These are phyloP conservation scores for Artemisia annua DNA, from an alignment of 129 eudicot species.

Conservation along the genomic window DNA sequence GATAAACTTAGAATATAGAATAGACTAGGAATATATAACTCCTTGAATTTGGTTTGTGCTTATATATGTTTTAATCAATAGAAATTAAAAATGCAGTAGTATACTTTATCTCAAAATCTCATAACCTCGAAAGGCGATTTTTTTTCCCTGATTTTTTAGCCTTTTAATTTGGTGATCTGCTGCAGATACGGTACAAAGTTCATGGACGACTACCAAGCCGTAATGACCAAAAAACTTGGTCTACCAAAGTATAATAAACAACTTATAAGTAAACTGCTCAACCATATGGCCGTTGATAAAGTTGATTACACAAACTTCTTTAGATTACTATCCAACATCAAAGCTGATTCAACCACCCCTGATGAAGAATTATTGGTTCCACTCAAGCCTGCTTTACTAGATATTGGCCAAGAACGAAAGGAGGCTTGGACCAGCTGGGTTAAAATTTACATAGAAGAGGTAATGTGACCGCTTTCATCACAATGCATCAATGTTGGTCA, in stretches of 20 bases:
- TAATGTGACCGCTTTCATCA: constrained; percentile 18
- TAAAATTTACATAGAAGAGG: constrained; percentile 84
- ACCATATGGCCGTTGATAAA: constrained; percentile 98
- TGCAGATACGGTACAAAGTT: constrained; percentile 90
- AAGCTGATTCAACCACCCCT: constrained; percentile 65
- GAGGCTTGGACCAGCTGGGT: constrained; percentile 99
- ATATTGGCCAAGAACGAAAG: constrained; percentile 96
- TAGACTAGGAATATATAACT: too few relatives aligned
- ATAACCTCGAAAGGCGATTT: background rate
- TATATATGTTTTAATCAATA: too few relatives aligned
- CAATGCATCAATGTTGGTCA: too few relatives aligned
- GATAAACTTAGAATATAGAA: too few relatives aligned
- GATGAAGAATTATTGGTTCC: constrained; percentile 74
- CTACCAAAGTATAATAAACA: constrained; percentile 84
- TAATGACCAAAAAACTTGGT: constrained; percentile 92
- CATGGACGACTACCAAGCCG: constrained; percentile 93
- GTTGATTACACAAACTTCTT: constrained; percentile 98
- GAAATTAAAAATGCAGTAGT: too few relatives aligned
- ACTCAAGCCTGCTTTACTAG: constrained; percentile 79
- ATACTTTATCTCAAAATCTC: too few relatives aligned
- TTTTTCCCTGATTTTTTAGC: constrained; percentile 2
- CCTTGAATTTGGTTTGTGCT: too few relatives aligned
- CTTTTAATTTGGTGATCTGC: background rate
- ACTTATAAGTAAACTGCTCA: constrained; percentile 79
- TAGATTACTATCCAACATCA: constrained; percentile 76